Evolutionary conservation across 768 basidiomycete genomes (phyloP), one percentile per base, ranked within the genome.

Genomic region (Tulasnella sp.): DNA sequence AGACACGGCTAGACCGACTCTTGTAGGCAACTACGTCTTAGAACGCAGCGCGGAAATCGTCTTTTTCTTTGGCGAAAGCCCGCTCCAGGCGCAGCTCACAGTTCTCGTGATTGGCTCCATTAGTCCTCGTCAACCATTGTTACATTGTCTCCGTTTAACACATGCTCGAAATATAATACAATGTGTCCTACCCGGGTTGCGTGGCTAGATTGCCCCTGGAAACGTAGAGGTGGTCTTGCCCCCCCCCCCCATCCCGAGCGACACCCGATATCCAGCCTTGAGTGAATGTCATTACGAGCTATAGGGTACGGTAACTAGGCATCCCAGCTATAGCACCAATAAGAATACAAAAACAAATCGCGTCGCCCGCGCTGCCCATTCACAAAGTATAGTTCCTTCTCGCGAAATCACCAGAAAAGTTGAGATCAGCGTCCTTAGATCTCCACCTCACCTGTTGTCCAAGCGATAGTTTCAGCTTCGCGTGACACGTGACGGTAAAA

Each of bases 31-130:
- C 58, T 34, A 25, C 58, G 58, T 64, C 58, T 64, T 64, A 1
- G 58, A 64, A 64, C 58, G 58, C 58, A 64, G 58, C 58, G 58
- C 58, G 58, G 58, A 64, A 64, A 64, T 64, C 58, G 58, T 64
- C 58, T 64, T 31, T 25, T 25, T 64, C 29, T 29, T 64, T 64
- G 58, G 58, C 58, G 58, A 64, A 34, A 64, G 58, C 29, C 58
- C 58, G 58, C 58, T 64, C 58, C 58, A 64, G 58, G 58, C 58
- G 58, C 58, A 64, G 58, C 58, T 34, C 29, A 64, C 58, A 64
- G 31, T 8, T 49, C 22, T 49, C 19, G 4, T 9, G 29, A 64
- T 64, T n/a, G 22, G 49, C 11, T 22, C 22, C 58, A 7, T 29
- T 29, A 64, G 25, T 42, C 17, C 5, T 64, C 58, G 9, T n/a